phyloP scores from a whole-genome alignment of 2,329 filamentous ascomycete species.

The Fusarium sp. region DNA sequence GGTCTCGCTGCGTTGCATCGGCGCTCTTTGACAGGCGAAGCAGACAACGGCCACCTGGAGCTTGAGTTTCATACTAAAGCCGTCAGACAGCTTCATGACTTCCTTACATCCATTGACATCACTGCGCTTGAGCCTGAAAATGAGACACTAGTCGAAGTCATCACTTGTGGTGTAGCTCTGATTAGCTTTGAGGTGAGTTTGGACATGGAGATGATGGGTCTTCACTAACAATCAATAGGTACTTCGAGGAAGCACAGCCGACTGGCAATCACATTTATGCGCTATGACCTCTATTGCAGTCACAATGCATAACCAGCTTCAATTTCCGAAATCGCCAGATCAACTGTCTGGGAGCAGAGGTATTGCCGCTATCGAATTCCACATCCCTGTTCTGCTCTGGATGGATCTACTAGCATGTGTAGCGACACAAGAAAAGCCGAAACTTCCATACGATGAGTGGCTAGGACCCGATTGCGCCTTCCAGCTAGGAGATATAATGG shows the following conservation, averaged over 20 bases:
- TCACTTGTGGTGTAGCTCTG: not conserved
- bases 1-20: not conserved
- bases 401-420: conserved; percentile 1
- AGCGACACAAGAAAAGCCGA: not conserved
- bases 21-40: not conserved
- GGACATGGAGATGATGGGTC: rapidly evolving
- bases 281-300: not conserved
- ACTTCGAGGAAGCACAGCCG: not conserved
- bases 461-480: not conserved
- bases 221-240: not conserved
- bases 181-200: not conserved
- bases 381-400: not conserved
- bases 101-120: not conserved
- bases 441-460: not conserved
- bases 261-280: not conserved
- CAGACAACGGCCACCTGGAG: not conserved
- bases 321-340: not conserved
- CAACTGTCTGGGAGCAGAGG: not conserved
- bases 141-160: not conserved
- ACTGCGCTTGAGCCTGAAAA: not conserved
- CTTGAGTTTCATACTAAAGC: conserved; percentile 1
- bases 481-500: not conserved
- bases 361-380: not conserved
- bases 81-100: not conserved
- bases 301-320: not conserved